These are phyloP conservation scores for Taiozyma sp. DNA, from an alignment of 1,139 yeast genomes.

Conservation along the genomic window DNA sequence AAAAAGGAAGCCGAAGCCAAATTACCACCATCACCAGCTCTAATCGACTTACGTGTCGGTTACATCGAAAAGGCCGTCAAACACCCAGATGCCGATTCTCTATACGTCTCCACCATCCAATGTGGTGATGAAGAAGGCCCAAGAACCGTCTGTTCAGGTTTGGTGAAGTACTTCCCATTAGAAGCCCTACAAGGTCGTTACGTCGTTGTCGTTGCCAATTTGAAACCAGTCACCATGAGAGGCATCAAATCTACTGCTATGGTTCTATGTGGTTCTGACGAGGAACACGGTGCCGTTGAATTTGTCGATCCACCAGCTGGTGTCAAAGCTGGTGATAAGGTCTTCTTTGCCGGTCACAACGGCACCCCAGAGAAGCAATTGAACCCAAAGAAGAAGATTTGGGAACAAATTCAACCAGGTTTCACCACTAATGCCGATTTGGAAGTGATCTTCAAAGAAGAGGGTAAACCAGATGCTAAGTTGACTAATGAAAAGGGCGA, in stretches of 20 bases:
- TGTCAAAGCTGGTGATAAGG: slow-evolving; percentile 94
- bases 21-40: slow-evolving; percentile 67
- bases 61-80: slow-evolving; percentile 93
- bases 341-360: slow-evolving; percentile 87
- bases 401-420: slow-evolving; percentile 92
- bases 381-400: slow-evolving; percentile 97
- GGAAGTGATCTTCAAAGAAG: slow-evolving; percentile 75
- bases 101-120: slow-evolving; percentile 94
- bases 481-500: slow-evolving; percentile 78
- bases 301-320: slow-evolving; percentile 94
- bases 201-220: slow-evolving; percentile 81
- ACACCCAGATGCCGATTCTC: slow-evolving; percentile 97
- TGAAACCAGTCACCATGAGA: slow-evolving; percentile 90
- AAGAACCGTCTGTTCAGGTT: slow-evolving; percentile 96
- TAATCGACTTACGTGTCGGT: slow-evolving; percentile 93
- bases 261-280: slow-evolving; percentile 91
- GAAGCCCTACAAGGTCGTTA: slow-evolving; percentile 81
- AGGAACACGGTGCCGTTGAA: slow-evolving; percentile 78
- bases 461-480: slow-evolving; percentile 73
- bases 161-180: slow-evolving; percentile 71
- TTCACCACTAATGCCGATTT: slow-evolving; percentile 75
- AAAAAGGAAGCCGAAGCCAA: slow-evolving; percentile 49
- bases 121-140: slow-evolving; percentile 97
- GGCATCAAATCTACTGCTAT: slow-evolving; percentile 94
- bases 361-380: slow-evolving; percentile 88